These are phyloP conservation scores for Sordariomycetes sp. DNA, from an alignment of 2,329 filamentous ascomycete genomes.

Conservation along the genomic window DNA sequence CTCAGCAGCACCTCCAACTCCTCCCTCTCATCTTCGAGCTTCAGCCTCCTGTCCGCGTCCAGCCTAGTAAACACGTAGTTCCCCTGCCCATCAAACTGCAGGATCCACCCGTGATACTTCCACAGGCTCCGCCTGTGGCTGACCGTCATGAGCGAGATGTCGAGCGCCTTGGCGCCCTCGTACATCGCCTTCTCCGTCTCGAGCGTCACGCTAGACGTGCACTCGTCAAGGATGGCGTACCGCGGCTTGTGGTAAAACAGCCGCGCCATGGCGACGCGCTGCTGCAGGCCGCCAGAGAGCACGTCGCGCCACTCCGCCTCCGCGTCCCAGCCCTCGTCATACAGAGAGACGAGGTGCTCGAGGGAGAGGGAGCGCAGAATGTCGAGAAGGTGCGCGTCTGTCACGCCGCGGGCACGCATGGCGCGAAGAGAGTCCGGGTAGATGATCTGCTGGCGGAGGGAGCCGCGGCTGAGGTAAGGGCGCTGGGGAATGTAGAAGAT, in stretches of 20 bases:
- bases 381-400: conserved; percentile 64
- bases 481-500: conserved; percentile 98
- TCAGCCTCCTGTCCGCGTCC: conserved; percentile 74
- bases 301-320: conserved; percentile 96
- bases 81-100: conserved; percentile 95
- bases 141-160: conserved; percentile 94
- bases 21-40: conserved; percentile 91
- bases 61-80: conserved; percentile 79
- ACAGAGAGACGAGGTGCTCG: conserved; percentile 66
- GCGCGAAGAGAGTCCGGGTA: conserved; percentile 84
- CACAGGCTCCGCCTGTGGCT: conserved; percentile 82
- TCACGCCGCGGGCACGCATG: conserved; percentile 74
- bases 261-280: conserved; percentile 91
- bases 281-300: conserved; percentile 81
- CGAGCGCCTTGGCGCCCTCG: conserved; percentile 80
- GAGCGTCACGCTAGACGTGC: conserved; percentile 86
- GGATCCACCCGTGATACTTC: conserved; percentile 89
- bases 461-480: conserved; percentile 83
- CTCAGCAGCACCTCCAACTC: conserved; percentile 78
- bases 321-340: conserved; percentile 72
- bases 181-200: conserved; percentile 96
- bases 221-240: conserved; percentile 95
- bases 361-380: conserved; percentile 74
- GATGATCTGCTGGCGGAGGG: conserved; percentile 90
- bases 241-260: conserved; percentile 87